Percentiles rank a stretch among this genome's conserved stretches.
Conservation (phyloP, 2,329 filamentous ascomycete genomes). For the Dryadomyces quercus-mongolicae region DNA sequence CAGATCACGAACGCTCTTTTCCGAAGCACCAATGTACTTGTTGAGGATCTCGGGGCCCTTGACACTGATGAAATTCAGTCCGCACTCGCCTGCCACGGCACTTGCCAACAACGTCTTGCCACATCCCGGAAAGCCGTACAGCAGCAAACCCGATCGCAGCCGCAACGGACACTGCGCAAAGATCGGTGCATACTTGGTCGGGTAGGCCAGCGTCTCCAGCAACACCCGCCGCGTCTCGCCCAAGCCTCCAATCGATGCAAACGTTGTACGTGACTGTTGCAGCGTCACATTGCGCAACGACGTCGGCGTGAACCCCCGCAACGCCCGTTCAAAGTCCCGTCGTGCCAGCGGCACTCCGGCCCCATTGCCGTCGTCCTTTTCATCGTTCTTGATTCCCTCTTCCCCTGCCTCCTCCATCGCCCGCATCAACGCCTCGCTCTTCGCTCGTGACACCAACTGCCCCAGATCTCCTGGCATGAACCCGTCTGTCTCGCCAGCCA, state of each 20-base stretch:
- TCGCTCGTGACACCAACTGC: conserved; percentile 72
- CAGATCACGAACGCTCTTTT: conserved; percentile 89
- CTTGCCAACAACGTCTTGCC: conserved; percentile 93
- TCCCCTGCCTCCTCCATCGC: conserved; percentile 13
- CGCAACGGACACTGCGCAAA: conserved; percentile 92
- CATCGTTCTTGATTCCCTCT: conserved; percentile 28
- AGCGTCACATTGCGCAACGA: conserved; percentile 90
- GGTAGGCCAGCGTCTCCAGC: conserved; percentile 90
- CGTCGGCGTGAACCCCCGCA: conserved; percentile 88
- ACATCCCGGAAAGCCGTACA: conserved; percentile 93
- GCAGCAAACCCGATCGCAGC: conserved; percentile 80
- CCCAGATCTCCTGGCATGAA: conserved; percentile 95
- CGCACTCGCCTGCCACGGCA: conserved; percentile 94
- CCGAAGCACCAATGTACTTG: conserved; percentile 96
- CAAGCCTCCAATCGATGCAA: conserved; percentile 82
- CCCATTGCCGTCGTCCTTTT: conserved; percentile 28
- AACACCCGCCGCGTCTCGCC: conserved; percentile 79
- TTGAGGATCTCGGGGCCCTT: conserved; percentile 98
- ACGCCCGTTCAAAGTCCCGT: conserved; percentile 69
- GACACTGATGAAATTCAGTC: conserved; percentile 95
- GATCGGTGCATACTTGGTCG: conserved; percentile 94
- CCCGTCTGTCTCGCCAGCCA: conserved; percentile 88
- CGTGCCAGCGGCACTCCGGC: conserved; percentile 51
- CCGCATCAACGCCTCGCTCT: conserved; percentile 86
- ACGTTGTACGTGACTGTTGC: conserved; percentile 85